Evolutionary conservation across 306 rosid genomes (phyloP).

Genomic region (Gillenia trifoliata): DNA sequence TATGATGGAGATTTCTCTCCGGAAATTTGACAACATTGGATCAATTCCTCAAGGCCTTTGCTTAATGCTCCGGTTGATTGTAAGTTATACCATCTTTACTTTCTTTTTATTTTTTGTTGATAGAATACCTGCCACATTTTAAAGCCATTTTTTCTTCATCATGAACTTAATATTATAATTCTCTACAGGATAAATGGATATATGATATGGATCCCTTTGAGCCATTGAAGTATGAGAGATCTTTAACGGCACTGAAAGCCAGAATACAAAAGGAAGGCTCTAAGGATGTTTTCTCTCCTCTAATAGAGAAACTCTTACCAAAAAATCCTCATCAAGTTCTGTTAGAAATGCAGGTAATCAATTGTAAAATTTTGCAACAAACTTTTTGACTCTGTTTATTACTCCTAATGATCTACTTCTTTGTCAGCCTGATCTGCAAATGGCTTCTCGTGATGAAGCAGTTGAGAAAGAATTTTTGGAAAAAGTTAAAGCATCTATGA

Average conservation of each 20-base stretch:
- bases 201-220: conserved; percentile 97
- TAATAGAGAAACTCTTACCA: conserved; percentile 76
- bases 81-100: conserved; percentile 33
- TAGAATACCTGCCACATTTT: conserved; percentile 2
- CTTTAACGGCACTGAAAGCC: conserved; percentile 77
- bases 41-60: conserved; percentile 96
- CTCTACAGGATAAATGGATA: conserved; percentile 85
- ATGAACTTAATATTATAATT: conserved; percentile 5
- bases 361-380: conserved; percentile 4
- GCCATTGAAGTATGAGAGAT: conserved; percentile 88
- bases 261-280: conserved; percentile 86
- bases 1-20: too few relatives aligned
- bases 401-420: conserved; percentile 18
- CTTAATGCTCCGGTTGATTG: conserved; percentile 91
- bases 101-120: conserved; percentile 7
- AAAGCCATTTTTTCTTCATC: neutral
- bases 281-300: conserved; percentile 80
- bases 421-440: conserved; percentile 86
- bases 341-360: conserved; percentile 85
- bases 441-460: conserved; percentile 79
- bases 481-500: conserved; percentile 77
- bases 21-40: conserved; percentile 97
- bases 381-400: neutral
- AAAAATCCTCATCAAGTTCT: conserved; percentile 82
- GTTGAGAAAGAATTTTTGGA: conserved; percentile 65